phyloP scores from a whole-genome alignment of 331 rosid species.

The Arachis monticola region DNA sequence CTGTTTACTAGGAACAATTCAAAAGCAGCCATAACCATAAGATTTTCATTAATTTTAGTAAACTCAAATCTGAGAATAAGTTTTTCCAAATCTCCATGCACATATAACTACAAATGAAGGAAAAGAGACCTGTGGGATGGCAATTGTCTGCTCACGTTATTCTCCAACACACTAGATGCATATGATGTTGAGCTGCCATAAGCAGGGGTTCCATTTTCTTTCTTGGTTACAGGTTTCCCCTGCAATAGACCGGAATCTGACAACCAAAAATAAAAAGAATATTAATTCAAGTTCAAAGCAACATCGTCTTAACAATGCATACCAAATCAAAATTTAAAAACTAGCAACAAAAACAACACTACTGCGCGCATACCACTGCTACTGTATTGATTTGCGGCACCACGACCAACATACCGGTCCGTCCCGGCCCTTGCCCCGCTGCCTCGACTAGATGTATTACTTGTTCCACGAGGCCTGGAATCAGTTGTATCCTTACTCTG shows the following conservation, averaged over 20 bases:
- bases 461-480: slow-evolving; percentile 68
- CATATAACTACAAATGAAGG: neutral
- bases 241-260: slow-evolving; percentile 69
- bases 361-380: slow-evolving; percentile 59
- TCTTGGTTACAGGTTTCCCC: slow-evolving; percentile 69
- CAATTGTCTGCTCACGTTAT: slow-evolving; percentile 51
- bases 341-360: neutral
- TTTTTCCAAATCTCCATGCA: no score
- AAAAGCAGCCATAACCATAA: slow-evolving; percentile 9
- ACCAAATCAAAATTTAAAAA: neutral
- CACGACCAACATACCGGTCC: slow-evolving; percentile 79
- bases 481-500: slow-evolving; percentile 80
- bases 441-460: slow-evolving; percentile 55
- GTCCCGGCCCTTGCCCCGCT: slow-evolving; percentile 57
- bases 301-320: slow-evolving; percentile 19
- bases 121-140: slow-evolving; percentile 67
- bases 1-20: neutral
- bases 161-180: slow-evolving; percentile 54
- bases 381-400: slow-evolving; percentile 58
- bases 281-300: neutral
- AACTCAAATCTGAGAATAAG: neutral
- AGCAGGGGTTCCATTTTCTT: slow-evolving; percentile 79
- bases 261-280: slow-evolving; percentile 17
- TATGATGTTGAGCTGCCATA: slow-evolving; percentile 56
- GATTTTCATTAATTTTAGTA: neutral